Evolutionary conservation across 2,329 filamentous ascomycete species (phyloP).

Genomic region (Trichoderma oligosporum): DNA sequence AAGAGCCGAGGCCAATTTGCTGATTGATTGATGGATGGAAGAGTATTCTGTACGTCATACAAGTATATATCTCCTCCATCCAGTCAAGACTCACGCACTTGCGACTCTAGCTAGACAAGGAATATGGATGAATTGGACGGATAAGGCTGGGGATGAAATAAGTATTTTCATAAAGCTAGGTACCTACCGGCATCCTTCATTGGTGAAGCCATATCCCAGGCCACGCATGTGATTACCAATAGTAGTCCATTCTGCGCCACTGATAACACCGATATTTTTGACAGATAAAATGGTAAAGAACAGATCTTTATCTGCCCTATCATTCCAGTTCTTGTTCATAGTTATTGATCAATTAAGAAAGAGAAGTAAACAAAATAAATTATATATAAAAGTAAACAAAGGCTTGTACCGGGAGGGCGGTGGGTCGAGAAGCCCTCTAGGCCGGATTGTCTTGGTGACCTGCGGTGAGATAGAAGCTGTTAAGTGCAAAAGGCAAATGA

Average conservation of each 20-base stretch:
- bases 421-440: slow-evolving; percentile 10
- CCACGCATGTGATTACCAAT: slow-evolving; percentile 59
- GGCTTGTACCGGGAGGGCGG: slow-evolving; percentile 16
- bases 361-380: background rate
- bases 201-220: slow-evolving; percentile 59
- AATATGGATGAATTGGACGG: too few relatives aligned
- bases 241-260: slow-evolving; percentile 58
- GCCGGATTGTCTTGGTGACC: slow-evolving; percentile 14
- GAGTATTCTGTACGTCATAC: background rate
- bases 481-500: slow-evolving; percentile 35
- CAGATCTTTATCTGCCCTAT: slow-evolving; percentile 58
- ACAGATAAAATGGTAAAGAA: slow-evolving; percentile 61
- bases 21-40: background rate
- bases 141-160: background rate
- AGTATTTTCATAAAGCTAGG: background rate
- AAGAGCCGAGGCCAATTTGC: too few relatives aligned
- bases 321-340: slow-evolving; percentile 59
- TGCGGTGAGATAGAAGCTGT: slow-evolving; percentile 30
- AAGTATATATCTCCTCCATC: too few relatives aligned
- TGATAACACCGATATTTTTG: slow-evolving; percentile 62
- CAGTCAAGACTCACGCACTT: background rate
- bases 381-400: slow-evolving; percentile 1
- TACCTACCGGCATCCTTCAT: slow-evolving; percentile 61
- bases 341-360: slow-evolving; percentile 16
- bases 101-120: background rate